Conservation (phyloP, 768 basidiomycete species). For the Xerocomus spinulosus region DNA sequence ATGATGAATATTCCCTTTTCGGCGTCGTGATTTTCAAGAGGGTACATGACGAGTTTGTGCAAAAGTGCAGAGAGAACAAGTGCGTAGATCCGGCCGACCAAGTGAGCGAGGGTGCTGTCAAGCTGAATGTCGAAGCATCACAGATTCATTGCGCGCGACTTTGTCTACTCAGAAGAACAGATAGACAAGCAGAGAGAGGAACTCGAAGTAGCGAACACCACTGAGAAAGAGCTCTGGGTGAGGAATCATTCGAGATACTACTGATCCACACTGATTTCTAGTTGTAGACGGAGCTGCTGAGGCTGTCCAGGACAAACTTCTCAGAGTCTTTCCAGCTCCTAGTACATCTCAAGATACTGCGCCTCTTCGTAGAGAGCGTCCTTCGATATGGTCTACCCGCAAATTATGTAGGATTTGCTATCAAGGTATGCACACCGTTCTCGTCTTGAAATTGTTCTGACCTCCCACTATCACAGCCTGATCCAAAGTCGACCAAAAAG, state of each 20-base stretch:
- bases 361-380: constrained; percentile 92
- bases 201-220: constrained; percentile 68
- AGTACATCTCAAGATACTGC: constrained; percentile 88
- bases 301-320: constrained; percentile 90
- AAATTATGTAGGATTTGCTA: constrained; percentile 73
- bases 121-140: constrained; percentile 7
- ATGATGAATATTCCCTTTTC: constrained; percentile 87
- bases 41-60: constrained; percentile 86
- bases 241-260: constrained; percentile 16
- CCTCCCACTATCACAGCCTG: constrained; percentile 52
- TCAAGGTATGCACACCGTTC: constrained; percentile 53
- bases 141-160: constrained; percentile 95
- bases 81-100: constrained; percentile 33
- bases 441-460: constrained; percentile 2
- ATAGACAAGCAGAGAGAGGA: constrained; percentile 79
- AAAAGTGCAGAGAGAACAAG: constrained; percentile 96
- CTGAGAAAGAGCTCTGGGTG: constrained; percentile 98
- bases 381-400: constrained; percentile 94
- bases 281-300: constrained; percentile 80
- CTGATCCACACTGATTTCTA: constrained; percentile 1
- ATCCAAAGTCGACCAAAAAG: constrained; percentile 79
- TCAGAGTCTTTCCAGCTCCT: constrained; percentile 94
- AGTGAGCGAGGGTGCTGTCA: not conserved
- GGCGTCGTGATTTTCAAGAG: constrained; percentile 85
- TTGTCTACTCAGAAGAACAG: constrained; percentile 80